phyloP scores from a whole-genome alignment of 1,139 yeast species.

The Taiozyma sp. region DNA sequence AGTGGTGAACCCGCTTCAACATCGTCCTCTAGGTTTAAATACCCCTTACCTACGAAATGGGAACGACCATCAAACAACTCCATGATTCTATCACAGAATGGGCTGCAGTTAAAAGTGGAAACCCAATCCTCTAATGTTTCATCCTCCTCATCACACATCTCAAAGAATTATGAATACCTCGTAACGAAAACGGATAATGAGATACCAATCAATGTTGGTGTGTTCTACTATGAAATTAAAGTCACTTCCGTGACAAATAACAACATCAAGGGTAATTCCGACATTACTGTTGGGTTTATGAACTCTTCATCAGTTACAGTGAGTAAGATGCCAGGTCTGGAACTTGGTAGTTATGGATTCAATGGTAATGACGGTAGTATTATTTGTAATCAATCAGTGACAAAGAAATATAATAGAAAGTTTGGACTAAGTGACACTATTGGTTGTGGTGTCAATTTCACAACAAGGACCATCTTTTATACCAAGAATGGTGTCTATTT shows the following conservation, averaged over 20 bases:
- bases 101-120: slow-evolving; percentile 30
- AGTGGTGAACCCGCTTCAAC: neutral
- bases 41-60: slow-evolving; percentile 36
- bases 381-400: slow-evolving; percentile 34
- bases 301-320: slow-evolving; percentile 9
- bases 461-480: slow-evolving; percentile 58
- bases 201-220: slow-evolving; percentile 39
- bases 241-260: slow-evolving; percentile 31
- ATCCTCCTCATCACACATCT: slow-evolving; percentile 5
- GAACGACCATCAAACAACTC: slow-evolving; percentile 26
- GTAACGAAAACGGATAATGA: slow-evolving; percentile 39
- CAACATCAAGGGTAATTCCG: slow-evolving; percentile 34
- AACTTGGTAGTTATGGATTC: slow-evolving; percentile 49
- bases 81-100: slow-evolving; percentile 29
- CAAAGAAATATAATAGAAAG: slow-evolving; percentile 37
- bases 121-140: slow-evolving; percentile 19
- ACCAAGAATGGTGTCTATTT: slow-evolving; percentile 76
- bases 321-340: slow-evolving; percentile 36
- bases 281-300: slow-evolving; percentile 39
- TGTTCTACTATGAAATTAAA: slow-evolving; percentile 55
- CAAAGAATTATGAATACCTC: slow-evolving; percentile 28
- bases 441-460: slow-evolving; percentile 82
- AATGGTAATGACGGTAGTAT: slow-evolving; percentile 54
- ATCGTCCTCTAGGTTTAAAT: slow-evolving; percentile 11
- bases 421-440: slow-evolving; percentile 59